phyloP scores from a whole-genome alignment of 495 filamentous ascomycete genomes.

The Lophiostoma macrostomum region DNA sequence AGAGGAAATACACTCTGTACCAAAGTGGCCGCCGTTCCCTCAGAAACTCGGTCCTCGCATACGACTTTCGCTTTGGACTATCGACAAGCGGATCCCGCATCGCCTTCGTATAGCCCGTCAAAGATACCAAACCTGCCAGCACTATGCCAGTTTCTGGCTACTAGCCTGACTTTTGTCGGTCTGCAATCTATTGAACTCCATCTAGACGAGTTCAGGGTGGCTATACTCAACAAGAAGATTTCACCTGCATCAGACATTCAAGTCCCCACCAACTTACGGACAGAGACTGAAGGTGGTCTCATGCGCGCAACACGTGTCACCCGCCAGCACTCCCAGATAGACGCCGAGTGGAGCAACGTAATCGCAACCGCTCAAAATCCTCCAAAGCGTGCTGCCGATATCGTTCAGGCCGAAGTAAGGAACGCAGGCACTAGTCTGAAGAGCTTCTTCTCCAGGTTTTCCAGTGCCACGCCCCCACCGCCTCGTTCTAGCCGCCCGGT shows the following conservation, averaged over 20 bases:
- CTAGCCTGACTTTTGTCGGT: constrained; percentile 92
- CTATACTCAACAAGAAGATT: constrained; percentile 75
- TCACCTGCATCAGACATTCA: constrained; percentile 67
- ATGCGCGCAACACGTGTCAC: constrained; percentile 77
- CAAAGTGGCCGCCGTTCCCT: constrained; percentile 67
- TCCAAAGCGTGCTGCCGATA: constrained; percentile 20
- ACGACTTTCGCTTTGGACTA: constrained; percentile 94
- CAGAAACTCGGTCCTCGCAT: constrained; percentile 55
- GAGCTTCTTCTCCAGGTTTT: constrained; percentile 66
- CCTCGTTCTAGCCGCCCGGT: no score
- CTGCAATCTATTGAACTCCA: constrained; percentile 83
- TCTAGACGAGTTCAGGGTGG: constrained; percentile 80
- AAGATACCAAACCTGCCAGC: constrained; percentile 74
- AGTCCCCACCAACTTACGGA: constrained; percentile 79
- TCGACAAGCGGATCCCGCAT: constrained; percentile 65
- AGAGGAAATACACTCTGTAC: constrained; percentile 94
- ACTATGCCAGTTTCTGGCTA: constrained; percentile 86
- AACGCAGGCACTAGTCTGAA: constrained; percentile 58
- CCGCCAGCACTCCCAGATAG: constrained; percentile 80
- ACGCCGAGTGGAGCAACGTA: constrained; percentile 86
- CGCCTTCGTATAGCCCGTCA: constrained; percentile 48
- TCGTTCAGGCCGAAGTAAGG: constrained; percentile 25
- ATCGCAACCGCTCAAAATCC: constrained; percentile 51
- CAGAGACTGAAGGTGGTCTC: constrained; percentile 72
- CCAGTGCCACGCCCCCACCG: constrained; percentile 37